Conservation (phyloP, 2,329 filamentous ascomycete genomes). For the Aspergillus arachidicola region DNA sequence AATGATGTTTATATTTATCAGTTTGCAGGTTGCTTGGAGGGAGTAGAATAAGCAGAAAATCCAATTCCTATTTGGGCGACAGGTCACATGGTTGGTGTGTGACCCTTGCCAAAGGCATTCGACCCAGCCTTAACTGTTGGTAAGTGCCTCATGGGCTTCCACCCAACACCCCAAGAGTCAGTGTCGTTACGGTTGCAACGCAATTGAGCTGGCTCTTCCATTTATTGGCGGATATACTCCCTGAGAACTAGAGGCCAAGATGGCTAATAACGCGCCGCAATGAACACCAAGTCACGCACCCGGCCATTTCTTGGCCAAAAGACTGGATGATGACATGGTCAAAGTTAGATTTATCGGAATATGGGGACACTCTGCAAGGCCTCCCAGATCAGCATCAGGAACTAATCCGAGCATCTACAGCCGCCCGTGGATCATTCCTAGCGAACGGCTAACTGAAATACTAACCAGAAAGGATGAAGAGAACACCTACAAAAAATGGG, state of each 20-base stretch:
- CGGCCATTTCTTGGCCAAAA: background rate
- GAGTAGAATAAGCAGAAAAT: background rate
- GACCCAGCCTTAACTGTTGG: too few relatives aligned
- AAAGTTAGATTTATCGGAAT: background rate
- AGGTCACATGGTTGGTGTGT: background rate
- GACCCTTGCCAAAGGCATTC: too few relatives aligned
- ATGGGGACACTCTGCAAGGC: background rate
- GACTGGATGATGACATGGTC: background rate
- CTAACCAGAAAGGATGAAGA: background rate
- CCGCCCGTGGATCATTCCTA: background rate
- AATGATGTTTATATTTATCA: too few relatives aligned
- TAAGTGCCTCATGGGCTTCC: background rate
- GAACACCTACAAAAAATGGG: background rate
- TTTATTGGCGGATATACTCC: background rate
- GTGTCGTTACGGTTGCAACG: background rate
- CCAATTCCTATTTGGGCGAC: background rate
- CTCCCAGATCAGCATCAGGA: background rate
- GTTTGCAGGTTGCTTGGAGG: too few relatives aligned
- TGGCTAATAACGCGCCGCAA: background rate
- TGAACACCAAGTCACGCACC: background rate
- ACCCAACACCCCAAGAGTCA: background rate
- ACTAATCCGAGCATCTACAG: background rate
- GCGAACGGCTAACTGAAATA: background rate
- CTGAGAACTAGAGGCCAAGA: background rate
- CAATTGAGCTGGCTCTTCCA: background rate